These are phyloP conservation scores for Juglanconis sp. DNA, from an alignment of 2,329 filamentous ascomycete genomes.

Conservation along the genomic window DNA sequence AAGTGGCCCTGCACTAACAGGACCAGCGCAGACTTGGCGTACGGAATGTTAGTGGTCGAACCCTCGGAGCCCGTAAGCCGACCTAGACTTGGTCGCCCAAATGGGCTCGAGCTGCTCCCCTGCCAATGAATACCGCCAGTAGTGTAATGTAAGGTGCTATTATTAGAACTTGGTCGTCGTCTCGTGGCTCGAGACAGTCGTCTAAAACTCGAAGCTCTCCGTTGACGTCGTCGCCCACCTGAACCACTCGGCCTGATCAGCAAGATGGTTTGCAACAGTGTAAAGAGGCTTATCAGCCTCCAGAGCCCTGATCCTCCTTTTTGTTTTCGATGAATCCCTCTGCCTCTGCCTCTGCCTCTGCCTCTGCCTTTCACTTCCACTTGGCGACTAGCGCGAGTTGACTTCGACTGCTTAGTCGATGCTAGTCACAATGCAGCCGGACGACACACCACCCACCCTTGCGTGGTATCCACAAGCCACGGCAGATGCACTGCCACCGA, in stretches of 20 bases:
- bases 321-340: not conserved
- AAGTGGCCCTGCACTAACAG: slow-evolving; percentile 13
- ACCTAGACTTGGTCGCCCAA: not conserved
- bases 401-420: not conserved
- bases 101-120: slow-evolving; percentile 12
- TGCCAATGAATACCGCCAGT: not conserved
- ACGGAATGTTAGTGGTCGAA: slow-evolving; percentile 7
- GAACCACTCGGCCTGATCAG: not conserved
- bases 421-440: not conserved
- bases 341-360: not conserved
- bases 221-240: slow-evolving; percentile 4
- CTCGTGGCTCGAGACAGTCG: not conserved
- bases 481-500: not conserved
- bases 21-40: not conserved
- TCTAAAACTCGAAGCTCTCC: not conserved
- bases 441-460: not conserved
- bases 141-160: not conserved
- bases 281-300: slow-evolving; percentile 3
- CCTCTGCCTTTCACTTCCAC: not conserved
- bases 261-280: not conserved
- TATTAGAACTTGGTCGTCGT: not conserved
- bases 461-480: slow-evolving; percentile 3
- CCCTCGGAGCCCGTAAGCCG: slow-evolving; percentile 3
- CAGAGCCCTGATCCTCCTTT: not conserved
- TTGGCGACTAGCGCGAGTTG: not conserved